A percentile compares a stretch with the other conserved stretches of the same genome.
Evolutionary conservation across 2,329 filamentous ascomycete species (phyloP).

Genomic region (Apiospora saccharicola): DNA sequence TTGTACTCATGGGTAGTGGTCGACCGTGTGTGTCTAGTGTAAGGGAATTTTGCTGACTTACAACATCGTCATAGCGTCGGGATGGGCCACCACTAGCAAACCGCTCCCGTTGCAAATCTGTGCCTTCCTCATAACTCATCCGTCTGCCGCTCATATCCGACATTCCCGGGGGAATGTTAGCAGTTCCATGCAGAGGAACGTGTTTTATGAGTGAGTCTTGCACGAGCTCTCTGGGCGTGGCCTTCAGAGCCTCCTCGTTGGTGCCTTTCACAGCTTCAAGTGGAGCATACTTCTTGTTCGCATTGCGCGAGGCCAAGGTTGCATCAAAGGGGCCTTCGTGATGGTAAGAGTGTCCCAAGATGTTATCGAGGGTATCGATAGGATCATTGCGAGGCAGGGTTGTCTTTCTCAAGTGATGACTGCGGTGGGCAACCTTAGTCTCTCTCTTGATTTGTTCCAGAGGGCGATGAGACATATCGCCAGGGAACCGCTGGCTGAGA

Average conservation of each 20-base stretch:
- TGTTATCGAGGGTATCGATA: constrained; percentile 80
- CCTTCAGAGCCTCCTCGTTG: constrained; percentile 79
- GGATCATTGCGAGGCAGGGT: constrained; percentile 74
- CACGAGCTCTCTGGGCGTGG: constrained; percentile 82
- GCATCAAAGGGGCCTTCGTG: constrained; percentile 93
- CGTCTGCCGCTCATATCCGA: constrained; percentile 71
- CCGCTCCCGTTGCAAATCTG: constrained; percentile 80
- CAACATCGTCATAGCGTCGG: constrained; percentile 75
- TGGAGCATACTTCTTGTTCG: constrained; percentile 67
- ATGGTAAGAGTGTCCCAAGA: constrained; percentile 73
- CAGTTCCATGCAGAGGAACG: constrained; percentile 82
- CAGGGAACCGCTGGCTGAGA: constrained; percentile 66
- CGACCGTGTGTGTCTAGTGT: neutral
- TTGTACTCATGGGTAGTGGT: neutral
- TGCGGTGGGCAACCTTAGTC: constrained; percentile 69
- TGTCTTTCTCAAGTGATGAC: constrained; percentile 71
- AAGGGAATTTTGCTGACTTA: constrained; percentile 54
- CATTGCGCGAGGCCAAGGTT: constrained; percentile 77
- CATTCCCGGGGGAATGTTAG: constrained; percentile 76
- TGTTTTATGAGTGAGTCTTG: constrained; percentile 76
- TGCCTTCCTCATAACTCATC: constrained; percentile 85
- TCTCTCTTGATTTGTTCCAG: constrained; percentile 72
- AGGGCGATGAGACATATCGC: constrained; percentile 70
- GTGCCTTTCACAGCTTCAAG: constrained; percentile 77
- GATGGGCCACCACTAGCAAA: constrained; percentile 77